Base-by-base conservation (phyloP, 257 asterid species). In the Salvia splendens region DNA sequence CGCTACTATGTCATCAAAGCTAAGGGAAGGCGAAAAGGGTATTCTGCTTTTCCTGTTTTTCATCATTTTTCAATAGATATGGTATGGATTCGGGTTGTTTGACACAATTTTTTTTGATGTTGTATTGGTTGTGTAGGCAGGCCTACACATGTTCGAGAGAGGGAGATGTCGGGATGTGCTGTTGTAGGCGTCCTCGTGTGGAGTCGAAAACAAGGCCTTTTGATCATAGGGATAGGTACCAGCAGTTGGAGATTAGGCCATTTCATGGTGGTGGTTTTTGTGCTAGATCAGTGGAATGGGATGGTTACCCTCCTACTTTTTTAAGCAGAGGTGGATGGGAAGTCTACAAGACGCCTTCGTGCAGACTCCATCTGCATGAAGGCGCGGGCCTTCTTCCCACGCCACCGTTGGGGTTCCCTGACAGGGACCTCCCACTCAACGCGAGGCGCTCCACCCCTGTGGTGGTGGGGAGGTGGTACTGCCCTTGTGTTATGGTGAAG, bases 1-100 rank as follows among this genome's bases (percentile, higher is more conserved):
- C 86, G 91, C 5, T 88, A 91, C 82, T 88, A 85, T 16, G 81
- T 80, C 12, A 83, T 88, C 73, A 82, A 87, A 68, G 95, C 92
- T 58, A 81, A 78, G 72, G 96, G 96, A 41, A 75, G 79, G 64
- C 71, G 65, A 12, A 88, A 83, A 83, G 96, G 97, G 95, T 91
- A 82, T 3, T 79, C 52, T 20, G 0, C 2, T 6, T 42, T 66
- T 9, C 20, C 7, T 32, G 30, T 11, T 43, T 8, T 16, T 64
- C 35, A 17, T 50, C 61, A 3, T 66, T 58, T 35, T 36, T 51
- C 4, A 7, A 43, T 7, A 3, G 12, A 17, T 53, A 65, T 42
- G 65, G 38, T 8, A 24, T 55, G 14, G 14, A 12, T 41, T 55
- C 28, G n/a, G 8, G n/a, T 56, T 56, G 24, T 66, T 38, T 33